Base-by-base conservation (phyloP, 2,329 filamentous ascomycete genomes). In the Ceratocystis huliohia region DNA sequence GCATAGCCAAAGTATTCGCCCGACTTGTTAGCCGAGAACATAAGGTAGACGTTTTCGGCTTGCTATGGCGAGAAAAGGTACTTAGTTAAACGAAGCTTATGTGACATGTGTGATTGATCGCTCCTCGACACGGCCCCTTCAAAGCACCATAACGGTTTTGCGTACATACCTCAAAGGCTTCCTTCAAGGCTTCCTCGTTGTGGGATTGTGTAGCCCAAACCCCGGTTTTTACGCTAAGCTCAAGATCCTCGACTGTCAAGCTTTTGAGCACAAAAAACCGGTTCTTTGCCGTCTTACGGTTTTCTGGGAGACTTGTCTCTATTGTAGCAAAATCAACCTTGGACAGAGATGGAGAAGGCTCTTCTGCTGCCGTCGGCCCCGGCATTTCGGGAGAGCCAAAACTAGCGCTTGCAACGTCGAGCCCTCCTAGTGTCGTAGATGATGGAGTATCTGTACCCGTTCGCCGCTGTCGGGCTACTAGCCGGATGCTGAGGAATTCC, bases 1-100 rank as follows among this genome's bases (percentile, higher is more conserved):
- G 92, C 93, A 73, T 96, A 96, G 22, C 93, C 93, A 76, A 94
- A 96, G 73, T 96, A 97, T 75, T 96, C 93, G 13, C 93, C 93
- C 0, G 93, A 96, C 73, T 96, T 96, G 75, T 97, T 97, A 13
- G 93, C 93, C 1, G 93, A 97, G 74, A 97, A 97, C 15, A 97
- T 84, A 37, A 97, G 80, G 72, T 92, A 96, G 1, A 97, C 92
- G 72, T 88, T 89, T 65, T 95, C 89, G 15, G 86, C 84, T 8
- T 80, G 79, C 91, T 96, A 69, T 63, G 7, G 13, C 4, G 53
- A n/a, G 46, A 25, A 4, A 15, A 4, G 37, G 0, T 41, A 15
- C 10, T 22, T 50, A 22, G 46, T 20, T 61, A 45, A 15, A n/a
- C 25, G 17, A 13, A 3, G 62, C 22, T 10, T n/a, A 17, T 45